Evolutionary conservation across 768 basidiomycete species (phyloP), one percentile per base, ranked within the genome.

Genomic region (Lactarius sp.): DNA sequence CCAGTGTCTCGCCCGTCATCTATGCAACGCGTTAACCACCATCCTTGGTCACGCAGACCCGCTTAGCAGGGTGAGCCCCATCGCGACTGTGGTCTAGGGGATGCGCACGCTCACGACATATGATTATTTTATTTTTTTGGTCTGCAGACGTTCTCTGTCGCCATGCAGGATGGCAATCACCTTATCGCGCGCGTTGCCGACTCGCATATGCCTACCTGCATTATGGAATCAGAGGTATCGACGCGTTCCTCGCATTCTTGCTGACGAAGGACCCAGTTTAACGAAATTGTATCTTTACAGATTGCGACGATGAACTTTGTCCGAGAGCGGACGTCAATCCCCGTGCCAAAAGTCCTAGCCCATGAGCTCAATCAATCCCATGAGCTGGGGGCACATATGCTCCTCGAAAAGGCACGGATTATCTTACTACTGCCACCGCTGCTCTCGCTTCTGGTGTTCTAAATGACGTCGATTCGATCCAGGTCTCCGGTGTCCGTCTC

Each of bases 301-400:
- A 66, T 70, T 13, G 73, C 73, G 37, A 75, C 75, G 4, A 65
- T 72, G 66, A 60, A 65, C 14, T 75, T 71, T 51, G 39, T 75
- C 22, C 60, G 66, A 16, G 64, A 69, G 20, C 61, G 65, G 16
- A 74, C 73, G 14, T 70, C 74, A 5, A 69, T 75, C 18, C 75
- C 74, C 50, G 68, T 69, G 4, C 71, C 72, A 0, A 59, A 61
- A 6, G 63, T 72, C 8, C 56, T 75, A 16, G 56, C 69, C 46
- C 65, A 56, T 52, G 62, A 61, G 39, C 60, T 56, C 56, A 49
- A 59, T 53, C 53, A 56, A 9, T 56, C 62, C 31, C 62, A 64
- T 57, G 47, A 59, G 18, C 60, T 71, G 27, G 72, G 72, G 18
- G 61, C 67, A 16, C 67, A 66, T 52, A 62, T 71, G 18, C 39